A percentile compares a stretch with the other conserved stretches of the same genome.
phyloP scores from a whole-genome alignment of 2,329 filamentous ascomycete species.

The Diaporthe sp. region DNA sequence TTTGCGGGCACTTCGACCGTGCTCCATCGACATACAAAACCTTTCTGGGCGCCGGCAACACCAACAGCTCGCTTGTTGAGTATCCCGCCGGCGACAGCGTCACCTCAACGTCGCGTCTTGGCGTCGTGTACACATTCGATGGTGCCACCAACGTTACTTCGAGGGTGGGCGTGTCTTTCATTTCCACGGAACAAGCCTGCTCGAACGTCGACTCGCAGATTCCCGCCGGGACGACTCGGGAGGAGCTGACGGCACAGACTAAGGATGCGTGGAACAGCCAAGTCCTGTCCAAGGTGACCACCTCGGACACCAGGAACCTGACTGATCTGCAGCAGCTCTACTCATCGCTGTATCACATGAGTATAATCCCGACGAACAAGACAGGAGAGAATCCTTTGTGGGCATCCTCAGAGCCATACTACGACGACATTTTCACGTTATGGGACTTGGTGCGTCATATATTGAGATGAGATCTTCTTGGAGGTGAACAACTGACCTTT shows the following conservation, averaged over 20 bases:
- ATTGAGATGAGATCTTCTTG: fast-evolving
- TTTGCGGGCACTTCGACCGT: slow-evolving; percentile 72
- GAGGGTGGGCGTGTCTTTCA: slow-evolving; percentile 76
- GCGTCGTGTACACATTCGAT: slow-evolving; percentile 69
- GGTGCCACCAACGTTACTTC: slow-evolving; percentile 62
- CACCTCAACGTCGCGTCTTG: slow-evolving; percentile 58
- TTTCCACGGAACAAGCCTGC: slow-evolving; percentile 74
- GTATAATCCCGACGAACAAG: slow-evolving; percentile 77
- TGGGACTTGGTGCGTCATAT: slow-evolving; percentile 65
- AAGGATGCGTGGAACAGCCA: slow-evolving; percentile 71
- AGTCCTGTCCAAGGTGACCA: slow-evolving; percentile 75
- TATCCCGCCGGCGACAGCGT: slow-evolving; percentile 52
- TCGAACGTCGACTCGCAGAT: slow-evolving; percentile 70
- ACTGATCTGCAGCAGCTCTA: slow-evolving; percentile 74
- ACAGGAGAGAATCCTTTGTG: slow-evolving; percentile 80
- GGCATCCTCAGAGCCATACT: slow-evolving; percentile 76
- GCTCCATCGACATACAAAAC: slow-evolving; percentile 59
- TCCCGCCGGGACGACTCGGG: slow-evolving; percentile 57
- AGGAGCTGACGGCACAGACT: slow-evolving; percentile 60
- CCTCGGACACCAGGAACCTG: slow-evolving; percentile 64
- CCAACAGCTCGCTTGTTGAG: slow-evolving; percentile 49
- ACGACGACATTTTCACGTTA: slow-evolving; percentile 79
- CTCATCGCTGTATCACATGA: slow-evolving; percentile 78
- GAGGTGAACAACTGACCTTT: slow-evolving; percentile 44
- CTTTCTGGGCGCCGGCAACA: slow-evolving; percentile 56